Base-by-base conservation (phyloP, 208 protist species). In the Novymonas esmeraldas region DNA sequence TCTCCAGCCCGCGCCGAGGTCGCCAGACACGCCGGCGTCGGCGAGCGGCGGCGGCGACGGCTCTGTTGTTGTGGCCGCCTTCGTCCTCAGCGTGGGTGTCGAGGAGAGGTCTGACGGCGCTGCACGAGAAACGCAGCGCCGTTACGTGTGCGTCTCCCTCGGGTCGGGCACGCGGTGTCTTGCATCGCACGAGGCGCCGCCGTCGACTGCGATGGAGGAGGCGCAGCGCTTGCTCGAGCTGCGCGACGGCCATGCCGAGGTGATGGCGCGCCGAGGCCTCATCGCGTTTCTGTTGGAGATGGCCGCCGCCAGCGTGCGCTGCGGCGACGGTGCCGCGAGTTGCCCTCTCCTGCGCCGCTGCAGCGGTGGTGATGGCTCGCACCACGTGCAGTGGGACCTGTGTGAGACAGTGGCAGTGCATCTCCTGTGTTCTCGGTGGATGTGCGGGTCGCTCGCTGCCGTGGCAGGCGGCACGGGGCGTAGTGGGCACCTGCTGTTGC, bases 171-270 rank as follows among this genome's bases (percentile, higher is more conserved):
- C 89, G 10, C 84, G 89, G 3, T 93, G 89, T 52, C 69, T 86
- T 7, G 84, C 84, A 49, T 63, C 70, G 60, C 71, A 48, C 59
- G 71, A 38, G 20, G 26, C 46, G 3, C 29, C 31, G 6, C 7
- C 26, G 14, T 38, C 20, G 28, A 36, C 24, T 7, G 28, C 20
- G 4, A 39, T 45, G 14, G 57, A 45, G 22, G 20, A n/a, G 22
- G 0, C 54, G 42, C 59, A 76, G 59, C 46, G 44, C 3, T 34
- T 62, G 13, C 68, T 85, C 3, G 33, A 76, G 14, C 24, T 95
- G 46, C 72, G 75, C 24, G 92, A 97, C 60, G 89, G 92, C 9
- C 92, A 97, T 61, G 92, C 92, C 3, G 89, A 97, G 72, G 89
- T 95, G 36, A 82, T 97, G 82, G 86, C 89, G 14, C 70, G 87